Evolutionary conservation across 1,284 basidiomycete species (phyloP).

Genomic region (Heterobasidion irregulare): DNA sequence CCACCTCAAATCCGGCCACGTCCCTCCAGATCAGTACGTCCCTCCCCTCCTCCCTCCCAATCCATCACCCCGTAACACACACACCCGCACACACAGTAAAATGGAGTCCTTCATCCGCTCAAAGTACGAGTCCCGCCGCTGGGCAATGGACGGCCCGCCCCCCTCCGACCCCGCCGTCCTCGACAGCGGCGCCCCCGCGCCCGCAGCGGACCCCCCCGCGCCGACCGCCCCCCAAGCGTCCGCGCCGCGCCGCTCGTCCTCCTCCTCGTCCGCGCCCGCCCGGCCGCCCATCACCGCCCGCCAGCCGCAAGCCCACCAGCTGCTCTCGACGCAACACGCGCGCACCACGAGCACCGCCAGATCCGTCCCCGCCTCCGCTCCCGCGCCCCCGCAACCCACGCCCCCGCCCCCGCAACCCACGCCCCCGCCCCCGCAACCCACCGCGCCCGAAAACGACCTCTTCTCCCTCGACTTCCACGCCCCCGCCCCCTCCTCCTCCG

Average conservation of each 20-base stretch:
- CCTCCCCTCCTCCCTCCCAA: background rate
- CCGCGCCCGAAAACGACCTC: constrained; percentile 47
- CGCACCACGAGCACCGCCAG: constrained; percentile 16
- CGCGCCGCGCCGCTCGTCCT: constrained; percentile 15
- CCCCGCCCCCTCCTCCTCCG: constrained; percentile 27
- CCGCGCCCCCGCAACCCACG: constrained; percentile 10
- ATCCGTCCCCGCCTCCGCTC: constrained; percentile 16
- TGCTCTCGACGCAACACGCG: constrained; percentile 35
- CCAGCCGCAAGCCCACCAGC: constrained; percentile 45
- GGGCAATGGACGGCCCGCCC: constrained; percentile 85
- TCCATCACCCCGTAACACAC: constrained; percentile 1
- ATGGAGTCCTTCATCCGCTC: constrained; percentile 97
- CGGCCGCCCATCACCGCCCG: constrained; percentile 32
- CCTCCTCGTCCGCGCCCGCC: constrained; percentile 19
- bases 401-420: no score
- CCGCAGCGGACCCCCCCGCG: constrained; percentile 13
- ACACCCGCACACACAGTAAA: constrained; percentile 53
- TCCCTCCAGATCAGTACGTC: constrained; percentile 91
- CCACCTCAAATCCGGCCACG: constrained; percentile 87
- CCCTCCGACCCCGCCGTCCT: constrained; percentile 80
- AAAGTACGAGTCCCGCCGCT: constrained; percentile 90
- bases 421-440: constrained; percentile 13
- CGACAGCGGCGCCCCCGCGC: constrained; percentile 36
- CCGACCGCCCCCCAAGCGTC: constrained; percentile 20
- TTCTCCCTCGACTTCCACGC: constrained; percentile 84